Evolutionary conservation across 179 eudicot genomes (phyloP), one percentile per base, ranked within the genome.

Genomic region (Camellia oleifera): DNA sequence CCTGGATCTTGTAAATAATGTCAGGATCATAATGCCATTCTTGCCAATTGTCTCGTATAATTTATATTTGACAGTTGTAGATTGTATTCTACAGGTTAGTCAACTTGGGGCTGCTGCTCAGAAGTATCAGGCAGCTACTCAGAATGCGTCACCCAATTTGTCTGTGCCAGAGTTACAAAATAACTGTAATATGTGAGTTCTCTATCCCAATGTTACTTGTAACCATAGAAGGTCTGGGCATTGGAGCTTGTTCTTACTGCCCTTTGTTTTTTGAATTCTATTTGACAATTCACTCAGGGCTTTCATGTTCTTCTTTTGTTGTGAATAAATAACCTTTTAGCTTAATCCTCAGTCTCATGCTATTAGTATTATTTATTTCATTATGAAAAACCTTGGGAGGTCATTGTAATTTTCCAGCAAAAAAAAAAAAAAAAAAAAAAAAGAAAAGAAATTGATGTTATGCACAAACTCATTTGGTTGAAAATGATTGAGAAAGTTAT

Each of bases 81-180:
- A 70, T 79, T 56, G 10, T 57, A 45, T 15, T 17, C 23, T 69
- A 53, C 69, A 79, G 81, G 81, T 79, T 45, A 79, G 81, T 71
- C 81, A 79, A 58, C 81, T 79, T 45, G 81, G 81, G 57, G 81
- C 76, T 54, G 81, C 81, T 7, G 81, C 81, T 69, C 81, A 79
- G 69, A 79, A 79, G 69, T 94, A 93, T 81, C 98, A 94, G 81
- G 85, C 95, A 80, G 91, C 92, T 76, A 86, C 98, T 50, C 97
- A 95, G 78, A 92, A 88, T 85, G 80, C 95, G 26, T 88, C 99
- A 44, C 81, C 94, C 46, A 87, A 84, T 78, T 74, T 80, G 74
- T 89, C 97, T 40, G 92, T 87, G 74, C 86, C 94, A 40, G 99
- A 95, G 85, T 88, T 95, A 68, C 99, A 93, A 87, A 91, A 85